These are phyloP conservation scores for Fraxinus paxiana DNA, from an alignment of 305 asterid species.

Conservation along the genomic window DNA sequence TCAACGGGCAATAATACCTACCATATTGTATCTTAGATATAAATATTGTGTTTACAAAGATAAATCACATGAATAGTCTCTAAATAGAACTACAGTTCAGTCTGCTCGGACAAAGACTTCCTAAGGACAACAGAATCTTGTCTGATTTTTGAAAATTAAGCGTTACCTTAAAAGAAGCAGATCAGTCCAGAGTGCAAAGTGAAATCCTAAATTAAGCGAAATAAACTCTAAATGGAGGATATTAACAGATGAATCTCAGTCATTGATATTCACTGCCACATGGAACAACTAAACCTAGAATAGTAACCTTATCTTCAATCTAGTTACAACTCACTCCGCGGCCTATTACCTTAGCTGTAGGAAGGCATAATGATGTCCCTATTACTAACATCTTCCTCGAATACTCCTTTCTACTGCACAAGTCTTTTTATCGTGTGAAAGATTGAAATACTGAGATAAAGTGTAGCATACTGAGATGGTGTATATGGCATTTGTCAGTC, in stretches of 20 bases:
- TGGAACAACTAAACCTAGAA: neutral
- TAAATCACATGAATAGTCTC: neutral
- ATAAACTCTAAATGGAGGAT: neutral
- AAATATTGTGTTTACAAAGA: neutral
- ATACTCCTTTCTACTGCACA: neutral
- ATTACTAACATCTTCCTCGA: neutral
- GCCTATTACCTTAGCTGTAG: neutral
- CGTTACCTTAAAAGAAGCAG: neutral
- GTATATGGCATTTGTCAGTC: neutral
- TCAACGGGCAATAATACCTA: neutral
- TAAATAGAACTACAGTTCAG: neutral
- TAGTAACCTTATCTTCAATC: neutral
- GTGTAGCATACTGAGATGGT: neutral
- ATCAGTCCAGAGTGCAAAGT: neutral
- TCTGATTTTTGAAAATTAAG: neutral
- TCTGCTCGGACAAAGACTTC: neutral
- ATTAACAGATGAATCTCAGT: neutral
- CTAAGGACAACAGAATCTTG: neutral
- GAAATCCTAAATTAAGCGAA: neutral
- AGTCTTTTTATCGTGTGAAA: neutral
- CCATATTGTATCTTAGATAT: neutral
- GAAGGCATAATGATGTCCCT: neutral
- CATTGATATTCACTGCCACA: neutral
- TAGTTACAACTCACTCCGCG: neutral
- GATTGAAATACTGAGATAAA: neutral